Evolutionary conservation across 106 monocot genomes (phyloP).

Genomic region (Acorus calamus): DNA sequence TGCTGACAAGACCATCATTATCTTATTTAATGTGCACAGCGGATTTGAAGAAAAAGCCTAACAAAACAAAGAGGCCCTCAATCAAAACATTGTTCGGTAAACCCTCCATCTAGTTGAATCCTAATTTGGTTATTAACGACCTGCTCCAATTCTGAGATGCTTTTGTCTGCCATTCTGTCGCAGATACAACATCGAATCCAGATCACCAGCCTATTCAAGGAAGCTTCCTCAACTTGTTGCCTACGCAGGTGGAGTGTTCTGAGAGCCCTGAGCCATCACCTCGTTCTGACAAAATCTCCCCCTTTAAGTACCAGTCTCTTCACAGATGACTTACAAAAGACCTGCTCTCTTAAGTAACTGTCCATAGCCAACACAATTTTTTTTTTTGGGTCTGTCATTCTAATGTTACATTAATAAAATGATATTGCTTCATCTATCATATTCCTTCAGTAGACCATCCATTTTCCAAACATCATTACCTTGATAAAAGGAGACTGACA

Average conservation of each 20-base stretch:
- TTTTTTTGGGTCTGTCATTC: no score
- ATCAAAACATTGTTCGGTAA: constrained; percentile 72
- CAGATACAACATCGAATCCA: constrained; percentile 30
- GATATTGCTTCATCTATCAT: no score
- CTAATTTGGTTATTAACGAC: no score
- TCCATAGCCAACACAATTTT: no score
- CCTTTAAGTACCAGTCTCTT: constrained; percentile 24
- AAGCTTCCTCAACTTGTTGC: constrained; percentile 77
- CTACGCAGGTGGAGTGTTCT: constrained; percentile 54
- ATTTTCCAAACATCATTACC: no score
- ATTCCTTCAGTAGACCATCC: no score
- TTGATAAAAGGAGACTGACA: no score
- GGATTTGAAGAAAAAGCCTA: constrained; percentile 60
- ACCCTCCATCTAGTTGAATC: not conserved
- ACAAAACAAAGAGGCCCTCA: constrained; percentile 66
- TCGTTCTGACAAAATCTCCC: constrained; percentile 45
- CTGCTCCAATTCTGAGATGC: not conserved
- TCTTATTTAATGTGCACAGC: constrained; percentile 22
- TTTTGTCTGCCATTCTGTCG: not conserved
- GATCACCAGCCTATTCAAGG: constrained; percentile 50
- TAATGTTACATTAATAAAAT: no score
- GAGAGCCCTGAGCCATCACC: constrained; percentile 62
- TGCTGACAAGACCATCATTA: no score
- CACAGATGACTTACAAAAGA: constrained; percentile 24
- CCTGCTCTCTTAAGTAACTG: no score